A percentile compares a stretch with the other conserved stretches of the same genome.
phyloP scores from a whole-genome alignment of 148 eudicot species.

The Rhododendron simsii region DNA sequence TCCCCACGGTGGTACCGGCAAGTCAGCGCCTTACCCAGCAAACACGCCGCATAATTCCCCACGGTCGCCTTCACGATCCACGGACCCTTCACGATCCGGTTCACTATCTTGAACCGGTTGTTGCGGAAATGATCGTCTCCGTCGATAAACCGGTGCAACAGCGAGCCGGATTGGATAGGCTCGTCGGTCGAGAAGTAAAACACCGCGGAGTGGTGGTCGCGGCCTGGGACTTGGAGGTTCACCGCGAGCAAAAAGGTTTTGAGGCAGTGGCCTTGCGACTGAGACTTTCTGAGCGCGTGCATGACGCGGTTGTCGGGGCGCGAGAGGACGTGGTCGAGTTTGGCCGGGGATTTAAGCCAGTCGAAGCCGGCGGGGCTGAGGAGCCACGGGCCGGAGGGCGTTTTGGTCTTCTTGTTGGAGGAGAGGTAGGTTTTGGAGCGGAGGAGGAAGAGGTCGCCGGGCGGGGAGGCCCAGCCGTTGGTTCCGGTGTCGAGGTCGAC shows the following conservation, averaged over 20 bases:
- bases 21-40: conserved; percentile 73
- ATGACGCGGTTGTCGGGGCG: conserved; percentile 66
- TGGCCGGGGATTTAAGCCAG: conserved; percentile 64
- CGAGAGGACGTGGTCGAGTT: conserved; percentile 68
- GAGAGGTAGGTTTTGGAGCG: conserved; percentile 48
- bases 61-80: conserved; percentile 86
- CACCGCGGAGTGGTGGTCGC: conserved; percentile 78
- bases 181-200: conserved; percentile 79
- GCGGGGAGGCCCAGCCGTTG: conserved; percentile 93
- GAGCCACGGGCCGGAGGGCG: conserved; percentile 59
- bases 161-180: conserved; percentile 48
- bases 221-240: conserved; percentile 80
- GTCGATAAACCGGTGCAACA: conserved; percentile 59
- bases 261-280: conserved; percentile 23
- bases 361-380: conserved; percentile 77
- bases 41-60: conserved; percentile 76
- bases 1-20: conserved; percentile 64
- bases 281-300: conserved; percentile 32
- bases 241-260: conserved; percentile 66
- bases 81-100: conserved; percentile 80
- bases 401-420: conserved; percentile 38
- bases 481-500: conserved; percentile 60
- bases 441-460: conserved; percentile 60
- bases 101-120: conserved; percentile 74
- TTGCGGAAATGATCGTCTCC: conserved; percentile 70